Evolutionary conservation across 2,329 filamentous ascomycete genomes (phyloP), one percentile per base, ranked within the genome.

Genomic region (Coleophoma cylindrospora): DNA sequence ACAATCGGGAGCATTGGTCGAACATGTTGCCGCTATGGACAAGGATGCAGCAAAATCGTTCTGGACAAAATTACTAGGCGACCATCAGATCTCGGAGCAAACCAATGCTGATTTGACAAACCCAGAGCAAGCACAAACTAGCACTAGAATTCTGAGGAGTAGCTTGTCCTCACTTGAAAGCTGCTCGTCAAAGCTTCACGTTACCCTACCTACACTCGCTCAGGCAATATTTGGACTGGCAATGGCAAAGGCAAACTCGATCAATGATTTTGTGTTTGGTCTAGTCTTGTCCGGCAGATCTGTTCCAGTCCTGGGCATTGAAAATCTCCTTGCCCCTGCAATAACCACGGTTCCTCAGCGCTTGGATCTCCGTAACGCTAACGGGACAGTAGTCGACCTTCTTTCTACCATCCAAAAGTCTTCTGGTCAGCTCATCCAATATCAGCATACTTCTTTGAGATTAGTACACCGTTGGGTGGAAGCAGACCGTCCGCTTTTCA

Each of bases 401-500:
- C 15, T 44, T 11, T 32, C 19, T 11, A 9, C 11, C n/a, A 34
- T 32, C 27, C 27, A 44, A 5, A 44, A 44, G 21, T 32, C 41
- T 34, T 32, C 21, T 7, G 19, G 19, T 10, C 21, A 44, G 5
- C 21, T 44, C 22, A 32, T 46, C 34, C 44, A 46, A 32, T 46
- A 61, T 45, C 67, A 69, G 45, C 65, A 69, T 51, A 68, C 66
- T 13, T 59, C 67, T 7, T 49, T 68, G 43, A 55, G 67, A 22
- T 60, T 64, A 19, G 67, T 69, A 15, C 66, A 69, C 27, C 61
- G 62, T 19, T 69, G 67, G 66, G 15, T 66, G 3, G 60, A 58
- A 15, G 64, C 61, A 7, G 59, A 66, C 17, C 51, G 47, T 1
- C 62, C 66, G 13, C 54, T 68, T 2, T 68, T 68, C 45, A 65